These are phyloP conservation scores for Leptographium wingfieldii DNA, from an alignment of 2,329 filamentous ascomycete genomes.

Conservation along the genomic window DNA sequence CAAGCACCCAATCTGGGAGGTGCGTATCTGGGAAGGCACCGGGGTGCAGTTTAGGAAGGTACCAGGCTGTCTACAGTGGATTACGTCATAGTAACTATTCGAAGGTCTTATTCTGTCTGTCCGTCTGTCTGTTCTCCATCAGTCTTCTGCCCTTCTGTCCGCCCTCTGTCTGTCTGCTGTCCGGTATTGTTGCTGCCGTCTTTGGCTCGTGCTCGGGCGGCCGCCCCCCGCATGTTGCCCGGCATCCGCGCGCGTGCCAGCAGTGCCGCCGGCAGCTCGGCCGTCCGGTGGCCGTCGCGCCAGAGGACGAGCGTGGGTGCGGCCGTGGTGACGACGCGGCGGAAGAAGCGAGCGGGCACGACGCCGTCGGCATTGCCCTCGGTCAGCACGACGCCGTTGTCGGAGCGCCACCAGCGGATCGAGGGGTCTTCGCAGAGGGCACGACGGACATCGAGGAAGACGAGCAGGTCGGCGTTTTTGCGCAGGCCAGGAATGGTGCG, in stretches of 20 bases:
- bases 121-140: neutral
- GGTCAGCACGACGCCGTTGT: conserved; percentile 63
- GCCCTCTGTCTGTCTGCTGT: too few relatives aligned
- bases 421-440: conserved; percentile 44
- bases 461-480: conserved; percentile 58
- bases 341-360: conserved; percentile 55
- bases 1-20: too few relatives aligned
- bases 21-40: too few relatives aligned
- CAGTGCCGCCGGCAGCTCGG: conserved; percentile 51
- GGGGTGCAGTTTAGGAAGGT: too few relatives aligned
- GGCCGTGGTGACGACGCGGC: conserved; percentile 52
- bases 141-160: neutral
- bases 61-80: too few relatives aligned
- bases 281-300: conserved; percentile 53
- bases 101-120: neutral
- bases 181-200: conserved; percentile 6
- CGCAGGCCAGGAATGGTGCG: conserved; percentile 61
- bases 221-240: conserved; percentile 20
- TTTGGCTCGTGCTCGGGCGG: conserved; percentile 13
- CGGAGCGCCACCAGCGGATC: conserved; percentile 65
- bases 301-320: conserved; percentile 45
- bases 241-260: conserved; percentile 29
- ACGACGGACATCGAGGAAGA: conserved; percentile 61
- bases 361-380: conserved; percentile 47
- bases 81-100: neutral